These are phyloP conservation scores for Helminthosporium solani DNA, from an alignment of 2,329 filamentous ascomycete species.

Conservation along the genomic window DNA sequence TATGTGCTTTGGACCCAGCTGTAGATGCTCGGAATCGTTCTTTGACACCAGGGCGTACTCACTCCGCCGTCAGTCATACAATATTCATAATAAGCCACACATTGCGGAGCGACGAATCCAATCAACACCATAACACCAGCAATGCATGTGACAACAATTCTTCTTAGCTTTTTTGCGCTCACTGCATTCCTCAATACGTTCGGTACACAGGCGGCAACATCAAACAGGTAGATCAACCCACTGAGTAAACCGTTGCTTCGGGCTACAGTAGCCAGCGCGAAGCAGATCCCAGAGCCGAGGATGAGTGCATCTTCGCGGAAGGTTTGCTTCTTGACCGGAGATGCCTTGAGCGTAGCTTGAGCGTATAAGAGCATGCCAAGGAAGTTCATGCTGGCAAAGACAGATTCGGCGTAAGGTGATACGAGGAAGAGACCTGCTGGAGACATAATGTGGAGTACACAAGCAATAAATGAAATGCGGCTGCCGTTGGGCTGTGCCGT, in stretches of 20 bases:
- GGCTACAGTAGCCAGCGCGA: constrained; percentile 71
- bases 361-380: constrained; percentile 70
- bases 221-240: constrained; percentile 69
- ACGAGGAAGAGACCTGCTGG: constrained; percentile 89
- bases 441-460: constrained; percentile 76
- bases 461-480: constrained; percentile 65
- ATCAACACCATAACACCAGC: constrained; percentile 68
- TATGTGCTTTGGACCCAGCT: constrained; percentile 85
- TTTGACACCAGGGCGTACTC: constrained; percentile 70
- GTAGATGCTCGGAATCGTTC: constrained; percentile 80
- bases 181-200: constrained; percentile 35
- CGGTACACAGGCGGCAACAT: constrained; percentile 43
- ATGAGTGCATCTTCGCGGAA: constrained; percentile 46
- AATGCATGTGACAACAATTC: constrained; percentile 60
- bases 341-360: constrained; percentile 34
- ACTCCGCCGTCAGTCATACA: constrained; percentile 25
- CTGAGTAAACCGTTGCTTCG: constrained; percentile 86
- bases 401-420: constrained; percentile 78
- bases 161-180: constrained; percentile 47
- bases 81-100: constrained; percentile 70
- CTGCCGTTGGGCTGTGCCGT: constrained; percentile 29
- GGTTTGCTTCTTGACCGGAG: constrained; percentile 31
- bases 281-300: constrained; percentile 64
- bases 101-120: constrained; percentile 72
- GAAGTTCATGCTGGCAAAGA: constrained; percentile 77